Evolutionary conservation across 371 early-diverging fungal species (phyloP).

Genomic region (Mucor lusitanicus): DNA sequence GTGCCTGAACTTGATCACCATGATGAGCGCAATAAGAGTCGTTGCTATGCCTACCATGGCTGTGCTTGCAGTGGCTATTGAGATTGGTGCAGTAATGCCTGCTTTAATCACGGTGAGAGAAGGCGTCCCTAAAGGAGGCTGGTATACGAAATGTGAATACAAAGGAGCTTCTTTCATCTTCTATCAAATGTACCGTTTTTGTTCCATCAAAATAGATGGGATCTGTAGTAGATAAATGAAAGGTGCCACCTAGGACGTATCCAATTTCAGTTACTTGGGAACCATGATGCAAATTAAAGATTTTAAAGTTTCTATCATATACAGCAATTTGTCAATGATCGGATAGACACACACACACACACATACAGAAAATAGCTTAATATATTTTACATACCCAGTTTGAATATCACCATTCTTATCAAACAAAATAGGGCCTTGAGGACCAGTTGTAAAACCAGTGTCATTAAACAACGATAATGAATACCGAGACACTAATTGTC

Average conservation of each 20-base stretch:
- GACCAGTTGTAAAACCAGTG: slow-evolving; percentile 48
- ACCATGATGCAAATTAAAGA: slow-evolving; percentile 52
- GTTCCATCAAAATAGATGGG: slow-evolving; percentile 57
- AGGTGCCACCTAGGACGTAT: slow-evolving; percentile 22
- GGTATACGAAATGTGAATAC: neutral
- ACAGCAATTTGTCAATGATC: neutral
- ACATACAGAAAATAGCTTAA: neutral
- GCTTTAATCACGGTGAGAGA: neutral
- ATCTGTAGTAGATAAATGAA: slow-evolving; percentile 29
- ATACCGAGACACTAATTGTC: slow-evolving; percentile 16
- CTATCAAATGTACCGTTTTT: slow-evolving; percentile 15
- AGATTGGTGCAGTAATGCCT: neutral
- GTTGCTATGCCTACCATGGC: neutral
- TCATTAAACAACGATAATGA: slow-evolving; percentile 22
- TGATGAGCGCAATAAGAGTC: slow-evolving; percentile 3
- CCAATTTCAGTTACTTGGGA: slow-evolving; percentile 31
- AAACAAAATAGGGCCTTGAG: slow-evolving; percentile 57
- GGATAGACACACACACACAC: neutral
- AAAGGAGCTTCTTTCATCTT: neutral
- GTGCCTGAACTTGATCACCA: slow-evolving; percentile 33
- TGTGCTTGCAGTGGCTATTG: neutral
- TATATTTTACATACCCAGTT: slow-evolving; percentile 28
- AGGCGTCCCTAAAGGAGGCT: slow-evolving; percentile 44
- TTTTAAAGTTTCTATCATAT: slow-evolving; percentile 41
- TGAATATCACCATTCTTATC: slow-evolving; percentile 55